Conservation (phyloP, 2,329 filamentous ascomycete genomes). For the Aureobasidium melanogenum region DNA sequence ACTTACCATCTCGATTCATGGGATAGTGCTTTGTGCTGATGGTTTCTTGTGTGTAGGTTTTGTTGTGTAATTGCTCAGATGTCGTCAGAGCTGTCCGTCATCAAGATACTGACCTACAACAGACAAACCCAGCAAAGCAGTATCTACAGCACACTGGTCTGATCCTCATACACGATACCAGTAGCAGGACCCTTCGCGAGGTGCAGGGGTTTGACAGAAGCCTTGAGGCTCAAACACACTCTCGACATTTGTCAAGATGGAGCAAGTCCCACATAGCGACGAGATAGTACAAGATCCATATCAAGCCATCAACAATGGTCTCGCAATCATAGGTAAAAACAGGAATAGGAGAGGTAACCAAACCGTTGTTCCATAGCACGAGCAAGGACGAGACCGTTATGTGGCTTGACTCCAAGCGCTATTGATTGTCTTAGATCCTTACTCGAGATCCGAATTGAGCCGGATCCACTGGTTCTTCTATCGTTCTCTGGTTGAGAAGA, state of each 20-base stretch:
- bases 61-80: not conserved
- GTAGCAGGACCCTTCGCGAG: not conserved
- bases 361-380: not conserved
- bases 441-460: conserved; percentile 6
- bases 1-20: not conserved
- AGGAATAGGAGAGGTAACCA: not conserved
- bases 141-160: too few species aligned
- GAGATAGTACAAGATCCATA: not conserved
- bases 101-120: not conserved
- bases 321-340: not conserved
- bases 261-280: not conserved
- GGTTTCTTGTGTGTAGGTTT: not conserved
- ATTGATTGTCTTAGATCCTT: conserved; percentile 7
- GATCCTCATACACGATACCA: not conserved
- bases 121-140: not conserved
- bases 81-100: not conserved
- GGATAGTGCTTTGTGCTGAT: not conserved
- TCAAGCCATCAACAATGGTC: not conserved
- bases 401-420: conserved; percentile 5
- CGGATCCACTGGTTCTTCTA: not conserved
- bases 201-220: not conserved
- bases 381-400: conserved; percentile 2
- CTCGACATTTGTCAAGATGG: not conserved
- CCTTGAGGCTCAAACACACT: not conserved
- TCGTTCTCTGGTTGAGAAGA: not conserved